Evolutionary conservation across 108 stramenopile genomes (phyloP).

Genomic region (Seminavis robusta): DNA sequence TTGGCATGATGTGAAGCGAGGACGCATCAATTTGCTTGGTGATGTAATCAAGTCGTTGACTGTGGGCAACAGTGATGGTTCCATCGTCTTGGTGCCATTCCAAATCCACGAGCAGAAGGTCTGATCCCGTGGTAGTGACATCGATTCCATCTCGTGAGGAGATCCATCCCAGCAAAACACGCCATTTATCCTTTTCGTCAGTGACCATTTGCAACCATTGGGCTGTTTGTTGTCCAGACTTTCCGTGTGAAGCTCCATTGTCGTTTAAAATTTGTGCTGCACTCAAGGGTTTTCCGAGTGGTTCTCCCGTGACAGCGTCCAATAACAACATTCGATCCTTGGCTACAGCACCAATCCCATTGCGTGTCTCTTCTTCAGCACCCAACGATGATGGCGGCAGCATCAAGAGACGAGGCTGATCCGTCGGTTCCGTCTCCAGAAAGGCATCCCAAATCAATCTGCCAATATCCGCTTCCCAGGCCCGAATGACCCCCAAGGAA

Average conservation of each 20-base stretch:
- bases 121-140: slow-evolving; percentile 18
- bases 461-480: slow-evolving; percentile 42
- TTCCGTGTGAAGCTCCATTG: too few relatives aligned
- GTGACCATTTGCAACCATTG: not conserved
- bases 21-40: too few relatives aligned
- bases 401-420: not conserved
- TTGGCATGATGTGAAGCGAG: too few relatives aligned
- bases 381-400: not conserved
- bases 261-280: too few relatives aligned
- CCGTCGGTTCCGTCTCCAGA: slow-evolving; percentile 5
- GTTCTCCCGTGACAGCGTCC: slow-evolving; percentile 9
- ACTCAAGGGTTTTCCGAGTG: too few relatives aligned
- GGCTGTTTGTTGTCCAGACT: too few relatives aligned
- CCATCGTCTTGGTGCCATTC: too few relatives aligned
- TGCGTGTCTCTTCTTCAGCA: not conserved
- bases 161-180: too few relatives aligned
- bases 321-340: slow-evolving; percentile 11
- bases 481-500: slow-evolving; percentile 38
- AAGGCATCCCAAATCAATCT: slow-evolving; percentile 39
- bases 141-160: slow-evolving; percentile 7
- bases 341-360: slow-evolving; percentile 19
- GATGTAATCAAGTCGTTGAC: too few relatives aligned
- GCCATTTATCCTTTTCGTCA: too few relatives aligned
- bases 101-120: too few relatives aligned
- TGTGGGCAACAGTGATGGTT: too few relatives aligned